Evolutionary conservation across 192 early-diverging fungal species (phyloP).

Genomic region (Backusella mclennaniae): DNA sequence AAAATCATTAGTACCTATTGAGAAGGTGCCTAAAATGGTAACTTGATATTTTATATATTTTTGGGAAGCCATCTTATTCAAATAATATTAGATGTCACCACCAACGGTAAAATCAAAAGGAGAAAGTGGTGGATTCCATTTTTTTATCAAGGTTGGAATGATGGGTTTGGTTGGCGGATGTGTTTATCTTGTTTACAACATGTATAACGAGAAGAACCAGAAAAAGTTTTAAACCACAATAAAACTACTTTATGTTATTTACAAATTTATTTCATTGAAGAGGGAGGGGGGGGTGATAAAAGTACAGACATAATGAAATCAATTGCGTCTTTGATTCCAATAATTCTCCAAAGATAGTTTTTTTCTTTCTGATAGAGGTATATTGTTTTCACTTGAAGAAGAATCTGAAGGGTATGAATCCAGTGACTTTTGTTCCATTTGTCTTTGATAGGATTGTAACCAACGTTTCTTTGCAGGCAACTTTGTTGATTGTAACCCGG

Average conservation of each 20-base stretch:
- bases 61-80: too few relatives aligned
- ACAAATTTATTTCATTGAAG: background rate
- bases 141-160: background rate
- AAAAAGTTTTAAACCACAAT: background rate
- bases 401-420: slow-evolving; percentile 1
- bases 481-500: background rate
- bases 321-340: background rate
- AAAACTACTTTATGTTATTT: background rate
- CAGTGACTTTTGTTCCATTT: background rate
- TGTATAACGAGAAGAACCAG: background rate
- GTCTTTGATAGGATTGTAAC: background rate
- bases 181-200: background rate
- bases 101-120: background rate
- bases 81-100: background rate
- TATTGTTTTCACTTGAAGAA: slow-evolving; percentile 4
- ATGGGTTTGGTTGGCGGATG: background rate
- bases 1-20: slow-evolving; percentile 16
- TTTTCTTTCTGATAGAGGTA: slow-evolving; percentile 4
- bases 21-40: slow-evolving; percentile 20
- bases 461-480: background rate
- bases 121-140: background rate
- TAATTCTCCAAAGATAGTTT: slow-evolving; percentile 1
- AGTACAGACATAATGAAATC: background rate
- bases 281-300: background rate
- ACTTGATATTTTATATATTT: background rate